phyloP scores from a whole-genome alignment of 495 filamentous ascomycete species.

The Penicillium crystallinum region DNA sequence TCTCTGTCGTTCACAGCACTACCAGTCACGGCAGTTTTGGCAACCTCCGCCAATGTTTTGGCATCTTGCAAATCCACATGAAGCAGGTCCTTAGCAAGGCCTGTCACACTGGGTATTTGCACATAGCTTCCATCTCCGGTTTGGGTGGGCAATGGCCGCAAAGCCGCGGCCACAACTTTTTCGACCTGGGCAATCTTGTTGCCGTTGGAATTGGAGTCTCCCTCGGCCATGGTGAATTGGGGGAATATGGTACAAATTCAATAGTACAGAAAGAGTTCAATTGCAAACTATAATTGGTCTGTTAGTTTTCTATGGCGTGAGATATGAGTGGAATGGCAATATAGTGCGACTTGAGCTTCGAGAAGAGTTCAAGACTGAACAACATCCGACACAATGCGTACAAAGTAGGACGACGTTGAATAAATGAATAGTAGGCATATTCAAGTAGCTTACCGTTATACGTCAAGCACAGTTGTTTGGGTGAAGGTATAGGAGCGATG shows the following conservation, averaged over 20 bases:
- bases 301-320: neutral
- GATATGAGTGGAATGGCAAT: neutral
- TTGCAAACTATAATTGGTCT: neutral
- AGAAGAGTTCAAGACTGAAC: neutral
- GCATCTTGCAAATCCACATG: conserved; percentile 39
- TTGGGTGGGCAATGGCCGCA: conserved; percentile 57
- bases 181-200: conserved; percentile 45
- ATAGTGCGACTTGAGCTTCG: neutral
- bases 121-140: conserved; percentile 57
- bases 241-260: conserved; percentile 3
- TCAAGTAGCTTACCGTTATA: neutral
- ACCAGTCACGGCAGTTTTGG: conserved; percentile 67
- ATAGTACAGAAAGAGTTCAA: neutral
- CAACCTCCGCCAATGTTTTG: conserved; percentile 42
- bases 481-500: neutral
- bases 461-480: neutral
- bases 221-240: conserved; percentile 23
- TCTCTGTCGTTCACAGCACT: conserved; percentile 82
- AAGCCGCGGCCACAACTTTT: conserved; percentile 52
- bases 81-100: conserved; percentile 34
- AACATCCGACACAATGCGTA: neutral
- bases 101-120: conserved; percentile 25
- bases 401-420: neutral
- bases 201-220: conserved; percentile 15
- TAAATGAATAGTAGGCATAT: neutral